phyloP scores from a whole-genome alignment of 164 flowering plant species.

The Malania oleifera region DNA sequence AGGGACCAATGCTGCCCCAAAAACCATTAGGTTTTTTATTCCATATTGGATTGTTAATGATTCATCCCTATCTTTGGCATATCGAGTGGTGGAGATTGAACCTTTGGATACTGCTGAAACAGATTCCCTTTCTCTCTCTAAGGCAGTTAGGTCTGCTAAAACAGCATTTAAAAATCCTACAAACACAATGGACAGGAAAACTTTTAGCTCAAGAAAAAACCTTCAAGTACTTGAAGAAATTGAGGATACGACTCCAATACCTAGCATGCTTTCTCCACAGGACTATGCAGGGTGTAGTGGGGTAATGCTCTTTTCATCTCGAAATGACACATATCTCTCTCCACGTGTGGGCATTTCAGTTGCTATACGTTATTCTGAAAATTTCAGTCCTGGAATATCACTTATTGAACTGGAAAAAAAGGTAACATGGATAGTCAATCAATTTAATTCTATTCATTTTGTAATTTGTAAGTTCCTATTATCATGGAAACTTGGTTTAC shows the following conservation, averaged over 20 bases:
- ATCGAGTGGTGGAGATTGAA: slow-evolving; percentile 84
- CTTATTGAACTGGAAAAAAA: slow-evolving; percentile 93
- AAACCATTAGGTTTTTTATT: slow-evolving; percentile 82
- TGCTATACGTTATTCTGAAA: slow-evolving; percentile 59
- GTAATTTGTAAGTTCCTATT: background rate
- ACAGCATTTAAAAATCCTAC: slow-evolving; percentile 38
- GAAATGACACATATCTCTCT: slow-evolving; percentile 64
- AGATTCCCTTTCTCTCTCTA: slow-evolving; percentile 43
- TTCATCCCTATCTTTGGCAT: slow-evolving; percentile 59
- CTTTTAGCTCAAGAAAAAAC: slow-evolving; percentile 46
- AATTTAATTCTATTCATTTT: background rate
- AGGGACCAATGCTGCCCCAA: slow-evolving; percentile 68
- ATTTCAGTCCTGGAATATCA: slow-evolving; percentile 82
- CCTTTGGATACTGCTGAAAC: slow-evolving; percentile 48
- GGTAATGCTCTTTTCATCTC: slow-evolving; percentile 51
- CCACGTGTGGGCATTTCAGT: slow-evolving; percentile 83
- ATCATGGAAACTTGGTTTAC: slow-evolving; percentile 1
- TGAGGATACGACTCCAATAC: slow-evolving; percentile 64
- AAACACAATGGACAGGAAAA: slow-evolving; percentile 35
- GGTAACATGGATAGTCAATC: slow-evolving; percentile 33
- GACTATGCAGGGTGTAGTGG: slow-evolving; percentile 68
- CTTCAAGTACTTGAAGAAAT: slow-evolving; percentile 74
- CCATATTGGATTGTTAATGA: slow-evolving; percentile 94
- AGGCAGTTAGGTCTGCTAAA: slow-evolving; percentile 69
- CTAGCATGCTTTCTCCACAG: slow-evolving; percentile 95